phyloP scores from a whole-genome alignment of 1,284 basidiomycete genomes.

The Ceratobasidium sp. region DNA sequence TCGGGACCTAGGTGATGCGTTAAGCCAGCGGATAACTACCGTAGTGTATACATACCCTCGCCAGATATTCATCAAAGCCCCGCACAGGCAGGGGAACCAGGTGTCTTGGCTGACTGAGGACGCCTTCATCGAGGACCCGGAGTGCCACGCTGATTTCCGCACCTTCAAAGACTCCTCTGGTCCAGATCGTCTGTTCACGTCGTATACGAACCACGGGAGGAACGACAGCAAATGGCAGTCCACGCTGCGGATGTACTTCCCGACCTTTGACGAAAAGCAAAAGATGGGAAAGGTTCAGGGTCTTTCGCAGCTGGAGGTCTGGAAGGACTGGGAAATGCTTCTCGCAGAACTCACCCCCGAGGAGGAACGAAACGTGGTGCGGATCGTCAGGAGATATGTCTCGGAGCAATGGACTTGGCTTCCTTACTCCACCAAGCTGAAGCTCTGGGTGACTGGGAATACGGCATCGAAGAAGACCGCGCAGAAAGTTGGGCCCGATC shows the following conservation, averaged over 20 bases:
- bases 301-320: not conserved
- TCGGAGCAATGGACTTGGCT: not conserved
- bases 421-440: not conserved
- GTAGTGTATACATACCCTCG: not conserved
- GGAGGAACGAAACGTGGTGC: not conserved
- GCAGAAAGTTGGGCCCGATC: not conserved
- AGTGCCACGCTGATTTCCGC: not conserved
- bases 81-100: not conserved
- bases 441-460: not conserved
- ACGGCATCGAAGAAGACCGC: not conserved
- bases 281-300: not conserved
- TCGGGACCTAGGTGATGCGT: not conserved
- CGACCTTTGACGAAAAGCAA: not conserved
- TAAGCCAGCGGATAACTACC: not conserved
- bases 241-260: not conserved
- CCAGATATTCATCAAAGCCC: conserved; percentile 15
- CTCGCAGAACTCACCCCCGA: not conserved
- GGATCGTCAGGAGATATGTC: not conserved
- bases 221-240: not conserved
- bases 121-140: not conserved
- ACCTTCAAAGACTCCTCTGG: not conserved
- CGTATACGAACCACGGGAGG: not conserved
- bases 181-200: not conserved
- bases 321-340: not conserved
- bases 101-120: not conserved